These are phyloP conservation scores for Talaromyces sp. DNA, from an alignment of 2,329 filamentous ascomycete genomes.

Conservation along the genomic window DNA sequence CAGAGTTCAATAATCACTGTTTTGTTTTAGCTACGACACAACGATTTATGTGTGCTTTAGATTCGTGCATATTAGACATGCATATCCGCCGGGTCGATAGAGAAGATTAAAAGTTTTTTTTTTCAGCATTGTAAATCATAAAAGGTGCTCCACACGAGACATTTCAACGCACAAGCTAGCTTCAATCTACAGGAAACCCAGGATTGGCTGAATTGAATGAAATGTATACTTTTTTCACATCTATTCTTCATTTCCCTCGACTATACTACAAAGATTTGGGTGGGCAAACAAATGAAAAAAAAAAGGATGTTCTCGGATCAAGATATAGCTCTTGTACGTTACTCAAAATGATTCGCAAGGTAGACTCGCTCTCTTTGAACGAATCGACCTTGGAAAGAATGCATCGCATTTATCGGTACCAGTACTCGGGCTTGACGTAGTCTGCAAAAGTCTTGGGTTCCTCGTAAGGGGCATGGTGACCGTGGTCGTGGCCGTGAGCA, in stretches of 20 bases:
- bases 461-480: slow-evolving; percentile 49
- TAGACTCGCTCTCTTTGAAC: background rate
- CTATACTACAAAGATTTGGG: slow-evolving; percentile 11
- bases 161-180: too few species aligned
- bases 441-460: slow-evolving; percentile 97
- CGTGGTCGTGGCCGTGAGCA: slow-evolving; percentile 11
- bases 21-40: background rate
- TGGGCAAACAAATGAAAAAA: slow-evolving; percentile 15
- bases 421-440: slow-evolving; percentile 92
- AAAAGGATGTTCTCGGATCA: slow-evolving; percentile 1
- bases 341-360: background rate
- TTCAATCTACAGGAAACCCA: background rate
- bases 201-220: background rate
- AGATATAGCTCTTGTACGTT: background rate
- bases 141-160: too few species aligned
- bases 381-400: background rate
- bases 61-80: background rate
- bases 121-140: background rate
- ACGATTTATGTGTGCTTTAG: background rate
- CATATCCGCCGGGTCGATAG: background rate
- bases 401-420: slow-evolving; percentile 51
- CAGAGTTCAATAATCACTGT: too few species aligned
- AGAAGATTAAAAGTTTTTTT: background rate
- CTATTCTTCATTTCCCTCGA: slow-evolving; percentile 10
- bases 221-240: background rate